Conservation (phyloP, 2,329 filamentous ascomycete genomes). For the Aspergillus jensenii region DNA sequence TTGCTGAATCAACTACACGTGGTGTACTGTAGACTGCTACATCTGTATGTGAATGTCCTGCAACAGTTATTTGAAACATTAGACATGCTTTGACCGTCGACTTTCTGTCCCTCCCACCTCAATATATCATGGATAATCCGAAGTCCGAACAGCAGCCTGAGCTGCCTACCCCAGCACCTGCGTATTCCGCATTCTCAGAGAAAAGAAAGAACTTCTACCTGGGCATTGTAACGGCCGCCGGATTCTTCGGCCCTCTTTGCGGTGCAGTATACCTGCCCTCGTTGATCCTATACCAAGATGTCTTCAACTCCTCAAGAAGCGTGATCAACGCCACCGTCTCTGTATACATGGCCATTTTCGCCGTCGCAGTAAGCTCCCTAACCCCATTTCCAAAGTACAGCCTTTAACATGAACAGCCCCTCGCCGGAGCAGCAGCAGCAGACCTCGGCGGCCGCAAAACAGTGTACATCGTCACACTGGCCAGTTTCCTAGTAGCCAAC, state of each 20-base stretch:
- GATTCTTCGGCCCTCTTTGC: conserved; percentile 46
- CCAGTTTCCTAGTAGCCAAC: conserved; percentile 42
- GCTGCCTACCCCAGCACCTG: neutral
- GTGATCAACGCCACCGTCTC: conserved; percentile 47
- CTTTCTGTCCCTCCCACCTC: too few relatives aligned
- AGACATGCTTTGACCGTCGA: too few relatives aligned
- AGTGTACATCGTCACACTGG: conserved; percentile 43
- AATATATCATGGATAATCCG: too few relatives aligned
- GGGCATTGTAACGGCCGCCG: conserved; percentile 40
- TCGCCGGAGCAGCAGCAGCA: conserved; percentile 44
- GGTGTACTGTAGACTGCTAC: too few relatives aligned
- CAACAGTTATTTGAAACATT: too few relatives aligned
- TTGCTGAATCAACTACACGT: too few relatives aligned
- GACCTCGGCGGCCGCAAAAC: conserved; percentile 43
- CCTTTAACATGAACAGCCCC: conserved; percentile 25
- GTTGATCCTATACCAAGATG: conserved; percentile 38
- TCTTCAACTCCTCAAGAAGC: conserved; percentile 37
- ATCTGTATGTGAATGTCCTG: too few relatives aligned
- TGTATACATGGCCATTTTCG: conserved; percentile 48
- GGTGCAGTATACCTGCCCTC: conserved; percentile 48
- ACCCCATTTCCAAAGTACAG: too few relatives aligned
- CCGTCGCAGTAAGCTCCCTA: conserved; percentile 32
- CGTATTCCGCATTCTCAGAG: conserved; percentile 42
- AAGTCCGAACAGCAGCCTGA: too few relatives aligned
- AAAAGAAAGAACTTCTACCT: conserved; percentile 40